Base-by-base conservation (phyloP, 495 filamentous ascomycete species). In the Daldinia bambusicola region DNA sequence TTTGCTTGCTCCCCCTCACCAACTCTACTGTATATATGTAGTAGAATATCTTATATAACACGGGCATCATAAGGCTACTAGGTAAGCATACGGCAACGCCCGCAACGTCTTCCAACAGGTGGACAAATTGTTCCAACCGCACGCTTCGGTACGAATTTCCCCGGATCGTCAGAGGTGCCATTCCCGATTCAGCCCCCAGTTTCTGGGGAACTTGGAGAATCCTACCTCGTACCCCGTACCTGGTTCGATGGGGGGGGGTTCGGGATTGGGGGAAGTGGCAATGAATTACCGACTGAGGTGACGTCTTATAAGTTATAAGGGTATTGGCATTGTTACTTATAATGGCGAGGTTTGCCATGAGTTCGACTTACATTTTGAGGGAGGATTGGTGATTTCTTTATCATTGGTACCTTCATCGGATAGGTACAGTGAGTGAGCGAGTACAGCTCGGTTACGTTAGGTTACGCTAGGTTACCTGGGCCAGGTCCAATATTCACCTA, bases 181-280 rank as follows among this genome's bases (percentile, higher is more conserved):
- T 69, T 62, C 70, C 63, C 58, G 48, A 59, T 65, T n/a, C 14
- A 55, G 26, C 48, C 37, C 63, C 41, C 13, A 14, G 45, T 26
- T 48, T 61, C 61, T 26, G 26, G 26, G 48, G 60, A 48, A 43
- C 30, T 57, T 62, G 36, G 55, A 38, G 3, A 66, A 73, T 73
- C 57, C 61, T 69, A 73, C 70, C 61, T 63, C 66, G 66, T 72
- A 69, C 70, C 65, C 62, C 66, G 66, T 72, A 69, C 70, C 65
- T 65, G 43, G 55, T 48, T 61, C 12, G 26, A 26, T 26, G 26
- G 40, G n/a, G 41, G 52, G 63, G 30, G 30, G 61, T 67, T 52
- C 55, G 65, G 20, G 50, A 53, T n/a, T n/a, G 45, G 22, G 45
- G 14, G 16, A 40, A 6, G 1, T 26, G 26, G 48, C 13, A 37